A percentile compares a stretch with the other conserved stretches of the same genome.
phyloP scores from a whole-genome alignment of 1,139 yeast species.

The Yamadazyma conglobata region DNA sequence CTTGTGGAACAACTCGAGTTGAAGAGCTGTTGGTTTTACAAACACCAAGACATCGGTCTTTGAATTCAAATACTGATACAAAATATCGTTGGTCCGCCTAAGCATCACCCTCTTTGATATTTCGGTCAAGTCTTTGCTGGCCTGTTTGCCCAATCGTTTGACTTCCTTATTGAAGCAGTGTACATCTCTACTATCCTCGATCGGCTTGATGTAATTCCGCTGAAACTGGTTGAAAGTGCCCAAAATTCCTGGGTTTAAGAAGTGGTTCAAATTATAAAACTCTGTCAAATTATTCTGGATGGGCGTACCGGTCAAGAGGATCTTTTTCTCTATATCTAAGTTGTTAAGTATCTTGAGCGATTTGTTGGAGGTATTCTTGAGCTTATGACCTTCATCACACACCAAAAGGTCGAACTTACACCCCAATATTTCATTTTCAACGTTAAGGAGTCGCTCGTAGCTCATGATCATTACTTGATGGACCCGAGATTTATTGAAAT shows the following conservation, averaged over 20 bases:
- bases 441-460: constrained; percentile 71
- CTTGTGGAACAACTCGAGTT: constrained; percentile 51
- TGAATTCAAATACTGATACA: constrained; percentile 67
- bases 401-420: constrained; percentile 67
- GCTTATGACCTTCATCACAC: constrained; percentile 94
- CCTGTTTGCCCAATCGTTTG: constrained; percentile 54
- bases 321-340: constrained; percentile 53
- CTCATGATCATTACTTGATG: constrained; percentile 84
- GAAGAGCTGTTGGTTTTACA: constrained; percentile 69
- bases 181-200: constrained; percentile 68
- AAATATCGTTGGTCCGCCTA: constrained; percentile 66
- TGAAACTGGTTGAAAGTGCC: constrained; percentile 67
- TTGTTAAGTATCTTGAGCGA: constrained; percentile 59
- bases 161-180: constrained; percentile 54
- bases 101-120: constrained; percentile 67
- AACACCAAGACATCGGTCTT: constrained; percentile 78
- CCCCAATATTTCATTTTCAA: constrained; percentile 50
- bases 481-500: constrained; percentile 66
- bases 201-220: constrained; percentile 65
- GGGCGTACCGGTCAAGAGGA: constrained; percentile 88
- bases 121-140: constrained; percentile 58
- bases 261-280: constrained; percentile 76
- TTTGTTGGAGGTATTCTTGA: constrained; percentile 70
- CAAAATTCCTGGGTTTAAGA: constrained; percentile 77
- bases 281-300: constrained; percentile 89